These are phyloP conservation scores for Rubia yunnanensis DNA, from an alignment of 257 asterid species.

Conservation along the genomic window DNA sequence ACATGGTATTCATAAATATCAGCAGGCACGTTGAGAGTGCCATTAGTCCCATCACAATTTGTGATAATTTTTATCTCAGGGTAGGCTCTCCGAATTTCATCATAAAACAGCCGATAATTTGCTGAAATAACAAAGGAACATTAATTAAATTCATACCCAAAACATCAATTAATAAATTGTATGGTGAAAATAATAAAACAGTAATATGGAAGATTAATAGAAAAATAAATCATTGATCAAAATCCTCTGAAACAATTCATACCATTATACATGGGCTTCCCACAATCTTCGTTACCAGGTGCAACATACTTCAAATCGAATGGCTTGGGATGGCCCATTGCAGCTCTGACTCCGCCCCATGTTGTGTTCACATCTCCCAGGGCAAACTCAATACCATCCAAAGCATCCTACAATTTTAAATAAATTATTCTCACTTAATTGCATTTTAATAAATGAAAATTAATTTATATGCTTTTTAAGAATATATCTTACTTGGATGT, in stretches of 20 bases:
- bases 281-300: constrained; percentile 88
- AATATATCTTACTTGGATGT: constrained; percentile 48
- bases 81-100: constrained; percentile 54
- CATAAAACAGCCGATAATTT: constrained; percentile 68
- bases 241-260: constrained; percentile 1
- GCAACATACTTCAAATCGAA: constrained; percentile 87
- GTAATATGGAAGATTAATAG: too few species aligned
- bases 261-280: constrained; percentile 70
- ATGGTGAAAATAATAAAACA: background rate
- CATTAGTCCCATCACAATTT: constrained; percentile 72
- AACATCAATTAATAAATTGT: background rate
- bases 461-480: too few species aligned
- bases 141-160: background rate
- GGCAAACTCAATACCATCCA: constrained; percentile 90
- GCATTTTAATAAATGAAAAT: too few species aligned
- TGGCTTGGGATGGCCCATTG: constrained; percentile 87
- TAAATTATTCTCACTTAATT: background rate
- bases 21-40: constrained; percentile 71
- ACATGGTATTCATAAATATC: constrained; percentile 88
- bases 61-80: constrained; percentile 76
- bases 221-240: too few species aligned
- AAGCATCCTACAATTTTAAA: constrained; percentile 42
- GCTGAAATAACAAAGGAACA: constrained; percentile 28
- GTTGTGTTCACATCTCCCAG: constrained; percentile 59
- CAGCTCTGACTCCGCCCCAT: constrained; percentile 91